A percentile compares a stretch with the other conserved stretches of the same genome.
These are phyloP conservation scores for Verticillium albo-atrum DNA, from an alignment of 2,329 filamentous ascomycete species.

Conservation along the genomic window DNA sequence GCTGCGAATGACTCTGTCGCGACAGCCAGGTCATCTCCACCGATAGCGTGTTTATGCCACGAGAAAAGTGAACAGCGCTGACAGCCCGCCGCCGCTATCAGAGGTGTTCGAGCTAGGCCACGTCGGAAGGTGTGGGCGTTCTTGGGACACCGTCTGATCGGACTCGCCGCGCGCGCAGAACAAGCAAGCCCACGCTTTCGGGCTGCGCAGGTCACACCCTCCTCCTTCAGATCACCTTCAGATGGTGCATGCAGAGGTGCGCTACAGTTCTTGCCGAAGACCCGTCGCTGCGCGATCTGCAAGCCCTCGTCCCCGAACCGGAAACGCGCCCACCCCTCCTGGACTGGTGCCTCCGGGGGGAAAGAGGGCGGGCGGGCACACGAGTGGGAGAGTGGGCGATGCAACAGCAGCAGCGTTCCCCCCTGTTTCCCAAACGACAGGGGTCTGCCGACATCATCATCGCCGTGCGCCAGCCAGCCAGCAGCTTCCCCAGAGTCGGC, in stretches of 20 bases:
- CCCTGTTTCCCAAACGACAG: not conserved
- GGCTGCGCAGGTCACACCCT: not conserved
- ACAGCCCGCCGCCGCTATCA: not conserved
- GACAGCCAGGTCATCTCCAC: not conserved
- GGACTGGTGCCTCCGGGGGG: not conserved
- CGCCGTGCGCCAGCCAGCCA: not conserved
- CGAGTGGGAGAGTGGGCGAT: too few species aligned
- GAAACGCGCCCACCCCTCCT: not conserved
- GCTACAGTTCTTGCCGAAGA: not conserved
- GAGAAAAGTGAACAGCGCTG: not conserved
- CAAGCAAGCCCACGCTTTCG: not conserved
- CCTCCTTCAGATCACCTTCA: not conserved
- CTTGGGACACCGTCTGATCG: not conserved
- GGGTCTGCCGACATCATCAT: not conserved
- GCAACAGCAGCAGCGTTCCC: not conserved
- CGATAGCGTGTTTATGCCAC: not conserved
- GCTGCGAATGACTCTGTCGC: not conserved
- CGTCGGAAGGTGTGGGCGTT: too few species aligned
- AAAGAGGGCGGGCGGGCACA: not conserved
- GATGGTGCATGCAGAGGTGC: not conserved
- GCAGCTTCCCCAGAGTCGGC: not conserved
- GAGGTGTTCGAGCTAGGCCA: not conserved
- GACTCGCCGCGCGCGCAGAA: not conserved
- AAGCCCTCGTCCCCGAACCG: not conserved
- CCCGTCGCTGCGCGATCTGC: not conserved